Evolutionary conservation across 352 stramenopile species (phyloP).

Genomic region (Thalassiosira ordinaria): DNA sequence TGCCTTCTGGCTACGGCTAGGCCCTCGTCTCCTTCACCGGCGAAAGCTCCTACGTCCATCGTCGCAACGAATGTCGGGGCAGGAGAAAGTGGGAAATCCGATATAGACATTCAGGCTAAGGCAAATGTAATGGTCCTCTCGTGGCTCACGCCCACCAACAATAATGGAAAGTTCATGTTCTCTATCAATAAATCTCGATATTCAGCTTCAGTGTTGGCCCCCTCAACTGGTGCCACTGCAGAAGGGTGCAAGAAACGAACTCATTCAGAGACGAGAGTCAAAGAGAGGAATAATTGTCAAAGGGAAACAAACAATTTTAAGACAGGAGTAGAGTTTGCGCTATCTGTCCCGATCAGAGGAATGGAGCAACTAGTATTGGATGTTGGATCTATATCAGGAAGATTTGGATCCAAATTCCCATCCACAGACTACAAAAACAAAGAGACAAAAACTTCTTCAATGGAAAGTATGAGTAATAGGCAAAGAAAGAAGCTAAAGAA

Average conservation of each 20-base stretch:
- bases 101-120: not conserved
- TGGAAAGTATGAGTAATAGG: slow-evolving; percentile 34
- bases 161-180: slow-evolving; percentile 65
- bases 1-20: slow-evolving; percentile 59
- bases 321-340: slow-evolving; percentile 50
- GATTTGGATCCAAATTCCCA: slow-evolving; percentile 60
- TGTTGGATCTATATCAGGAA: slow-evolving; percentile 59
- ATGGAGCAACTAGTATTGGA: slow-evolving; percentile 69
- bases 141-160: slow-evolving; percentile 75
- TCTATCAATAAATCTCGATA: slow-evolving; percentile 66
- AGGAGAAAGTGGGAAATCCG: not conserved
- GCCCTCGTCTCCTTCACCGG: not conserved
- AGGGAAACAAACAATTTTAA: not conserved
- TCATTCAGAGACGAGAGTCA: not conserved
- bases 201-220: slow-evolving; percentile 36
- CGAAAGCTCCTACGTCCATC: not conserved
- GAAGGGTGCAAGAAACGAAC: not conserved
- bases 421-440: slow-evolving; percentile 6
- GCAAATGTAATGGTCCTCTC: slow-evolving; percentile 73
- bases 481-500: slow-evolving; percentile 50
- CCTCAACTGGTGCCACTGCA: not conserved
- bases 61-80: not conserved
- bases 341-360: slow-evolving; percentile 58
- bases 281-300: not conserved
- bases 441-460: not conserved